A percentile compares a stretch with the other conserved stretches of the same genome.
Conservation (phyloP, 2,329 filamentous ascomycete species). For the Laburnicola sp. region DNA sequence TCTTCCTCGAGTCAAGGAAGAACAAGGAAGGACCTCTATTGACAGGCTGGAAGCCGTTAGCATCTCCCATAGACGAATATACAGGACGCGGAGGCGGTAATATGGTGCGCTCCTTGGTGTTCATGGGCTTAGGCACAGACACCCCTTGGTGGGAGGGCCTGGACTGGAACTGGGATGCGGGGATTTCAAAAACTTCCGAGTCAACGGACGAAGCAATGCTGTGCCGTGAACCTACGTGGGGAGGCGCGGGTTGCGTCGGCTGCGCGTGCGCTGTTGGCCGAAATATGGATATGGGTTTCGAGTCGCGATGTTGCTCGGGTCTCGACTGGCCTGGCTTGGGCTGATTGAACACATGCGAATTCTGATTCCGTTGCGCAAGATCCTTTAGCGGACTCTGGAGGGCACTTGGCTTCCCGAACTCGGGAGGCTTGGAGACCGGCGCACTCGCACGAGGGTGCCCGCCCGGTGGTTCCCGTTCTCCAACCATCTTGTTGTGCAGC, state of each 20-base stretch:
- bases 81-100: conserved; percentile 56
- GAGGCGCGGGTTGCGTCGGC: conserved; percentile 21
- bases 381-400: conserved; percentile 54
- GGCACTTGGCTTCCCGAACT: conserved; percentile 64
- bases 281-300: conserved; percentile 29
- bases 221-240: conserved; percentile 27
- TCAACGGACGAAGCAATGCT: conserved; percentile 32
- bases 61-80: conserved; percentile 56
- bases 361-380: conserved; percentile 24
- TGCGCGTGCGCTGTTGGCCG: conserved; percentile 13
- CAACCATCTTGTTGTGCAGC: conserved; percentile 48
- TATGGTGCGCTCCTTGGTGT: conserved; percentile 49
- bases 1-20: conserved; percentile 42
- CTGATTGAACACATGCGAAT: conserved; percentile 55
- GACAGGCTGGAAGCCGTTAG: conserved; percentile 46
- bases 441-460: conserved; percentile 39
- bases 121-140: conserved; percentile 55
- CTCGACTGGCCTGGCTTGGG: conserved; percentile 54
- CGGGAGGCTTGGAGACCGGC: conserved; percentile 35
- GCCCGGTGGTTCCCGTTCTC: conserved; percentile 54
- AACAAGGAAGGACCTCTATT: conserved; percentile 35
- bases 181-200: conserved; percentile 43
- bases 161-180: conserved; percentile 37
- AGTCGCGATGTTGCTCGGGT: conserved; percentile 54
- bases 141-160: conserved; percentile 40